Evolutionary conservation across 495 filamentous ascomycete species (phyloP).

Genomic region (Recurvomyces mirabilis): DNA sequence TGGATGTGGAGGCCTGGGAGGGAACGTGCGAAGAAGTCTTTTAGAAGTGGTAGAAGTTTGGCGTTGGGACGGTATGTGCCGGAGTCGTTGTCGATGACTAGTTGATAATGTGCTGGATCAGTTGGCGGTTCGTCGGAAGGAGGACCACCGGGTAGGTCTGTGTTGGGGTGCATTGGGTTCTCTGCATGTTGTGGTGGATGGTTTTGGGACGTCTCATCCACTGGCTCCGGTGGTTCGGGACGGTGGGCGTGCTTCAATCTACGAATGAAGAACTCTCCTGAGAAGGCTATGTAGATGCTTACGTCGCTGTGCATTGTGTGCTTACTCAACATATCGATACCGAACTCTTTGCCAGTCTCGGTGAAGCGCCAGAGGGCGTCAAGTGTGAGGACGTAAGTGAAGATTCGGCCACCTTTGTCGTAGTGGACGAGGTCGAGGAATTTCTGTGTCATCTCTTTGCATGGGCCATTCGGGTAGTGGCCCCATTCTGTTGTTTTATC

Average conservation of each 20-base stretch:
- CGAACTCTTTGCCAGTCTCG: constrained; percentile 88
- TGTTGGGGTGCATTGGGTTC: constrained; percentile 25
- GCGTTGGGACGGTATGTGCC: constrained; percentile 86
- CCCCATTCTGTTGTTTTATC: constrained; percentile 62
- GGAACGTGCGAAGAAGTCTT: constrained; percentile 53
- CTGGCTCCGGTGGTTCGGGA: constrained; percentile 17
- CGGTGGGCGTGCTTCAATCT: constrained; percentile 38
- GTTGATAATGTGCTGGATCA: constrained; percentile 62
- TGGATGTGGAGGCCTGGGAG: constrained; percentile 64
- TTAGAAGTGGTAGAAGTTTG: constrained; percentile 56
- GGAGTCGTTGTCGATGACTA: constrained; percentile 89
- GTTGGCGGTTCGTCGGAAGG: constrained; percentile 30
- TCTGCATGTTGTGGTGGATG: constrained; percentile 1
- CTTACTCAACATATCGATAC: constrained; percentile 82
- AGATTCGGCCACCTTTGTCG: constrained; percentile 73
- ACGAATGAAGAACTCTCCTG: constrained; percentile 86
- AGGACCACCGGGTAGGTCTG: constrained; percentile 32
- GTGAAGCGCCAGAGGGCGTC: constrained; percentile 82
- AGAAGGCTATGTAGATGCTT: constrained; percentile 76
- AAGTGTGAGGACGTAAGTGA: constrained; percentile 84
- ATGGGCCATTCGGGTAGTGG: constrained; percentile 30
- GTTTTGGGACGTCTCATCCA: neutral
- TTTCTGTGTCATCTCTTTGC: constrained; percentile 56
- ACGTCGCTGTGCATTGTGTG: constrained; percentile 94
- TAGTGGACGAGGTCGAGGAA: constrained; percentile 81